Percentiles rank a stretch among this genome's conserved stretches.
phyloP scores from a whole-genome alignment of 768 basidiomycete species.

The Mycena vitilis region DNA sequence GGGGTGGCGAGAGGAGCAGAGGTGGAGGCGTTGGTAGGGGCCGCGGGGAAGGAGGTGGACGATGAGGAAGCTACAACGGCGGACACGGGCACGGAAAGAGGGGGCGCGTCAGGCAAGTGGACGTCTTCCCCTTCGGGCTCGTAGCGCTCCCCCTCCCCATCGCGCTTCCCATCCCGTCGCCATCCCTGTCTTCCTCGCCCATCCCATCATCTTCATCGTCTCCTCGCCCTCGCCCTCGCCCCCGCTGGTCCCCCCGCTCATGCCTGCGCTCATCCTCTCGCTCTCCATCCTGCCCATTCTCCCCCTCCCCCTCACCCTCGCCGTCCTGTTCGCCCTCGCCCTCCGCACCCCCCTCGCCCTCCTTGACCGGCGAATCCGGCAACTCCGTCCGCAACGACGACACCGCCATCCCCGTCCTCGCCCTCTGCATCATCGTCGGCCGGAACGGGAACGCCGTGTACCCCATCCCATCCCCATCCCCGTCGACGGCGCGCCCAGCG shows the following conservation, averaged over 20 bases:
- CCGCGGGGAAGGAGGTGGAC: no score
- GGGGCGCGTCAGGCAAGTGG: no score
- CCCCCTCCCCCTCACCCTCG: background rate
- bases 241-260: no score
- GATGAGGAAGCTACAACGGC: no score
- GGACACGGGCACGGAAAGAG: no score
- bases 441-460: background rate
- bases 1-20: no score
- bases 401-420: constrained; percentile 21
- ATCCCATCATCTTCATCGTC: no score
- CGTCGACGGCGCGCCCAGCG: constrained; percentile 13
- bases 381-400: constrained; percentile 30
- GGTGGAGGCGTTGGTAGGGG: no score
- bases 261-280: no score
- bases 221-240: no score
- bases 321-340: background rate
- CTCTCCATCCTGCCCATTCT: background rate
- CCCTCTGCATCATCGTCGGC: constrained; percentile 9
- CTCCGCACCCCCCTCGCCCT: background rate
- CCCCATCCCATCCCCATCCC: background rate
- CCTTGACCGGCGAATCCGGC: constrained; percentile 22
- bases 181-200: no score
- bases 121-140: background rate
- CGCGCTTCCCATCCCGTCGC: no score
- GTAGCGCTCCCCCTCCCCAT: background rate